These are phyloP conservation scores for Pleurotus ostreatus DNA, from an alignment of 768 basidiomycete genomes.

Conservation along the genomic window DNA sequence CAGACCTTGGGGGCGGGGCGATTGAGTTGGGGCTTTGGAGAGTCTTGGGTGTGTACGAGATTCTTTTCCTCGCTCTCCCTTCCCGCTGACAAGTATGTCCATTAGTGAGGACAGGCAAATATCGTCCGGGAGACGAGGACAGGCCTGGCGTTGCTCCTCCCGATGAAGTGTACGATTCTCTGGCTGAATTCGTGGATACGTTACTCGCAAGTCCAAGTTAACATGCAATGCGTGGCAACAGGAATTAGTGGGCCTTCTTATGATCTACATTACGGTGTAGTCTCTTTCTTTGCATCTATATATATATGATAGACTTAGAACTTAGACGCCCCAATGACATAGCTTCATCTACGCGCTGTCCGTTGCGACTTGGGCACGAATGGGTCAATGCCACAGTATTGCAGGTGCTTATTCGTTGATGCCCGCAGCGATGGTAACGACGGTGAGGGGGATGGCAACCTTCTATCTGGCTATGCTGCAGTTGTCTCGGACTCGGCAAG, in stretches of 20 bases:
- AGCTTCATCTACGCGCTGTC: too few relatives aligned
- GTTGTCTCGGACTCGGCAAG: too few relatives aligned
- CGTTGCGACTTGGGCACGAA: too few relatives aligned
- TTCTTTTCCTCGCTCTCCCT: neutral
- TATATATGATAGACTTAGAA: too few relatives aligned
- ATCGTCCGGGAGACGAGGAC: slow-evolving; percentile 54
- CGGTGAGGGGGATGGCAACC: too few relatives aligned
- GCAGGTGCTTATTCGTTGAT: too few relatives aligned
- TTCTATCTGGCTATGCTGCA: too few relatives aligned
- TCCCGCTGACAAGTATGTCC: neutral
- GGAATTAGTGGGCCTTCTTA: neutral
- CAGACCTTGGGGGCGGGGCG: slow-evolving; percentile 64
- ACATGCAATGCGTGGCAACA: neutral
- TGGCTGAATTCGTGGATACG: slow-evolving; percentile 50
- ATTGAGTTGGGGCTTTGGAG: slow-evolving; percentile 57
- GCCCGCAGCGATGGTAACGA: too few relatives aligned
- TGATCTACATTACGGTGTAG: too few relatives aligned
- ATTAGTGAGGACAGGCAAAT: slow-evolving; percentile 67
- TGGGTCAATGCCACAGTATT: too few relatives aligned
- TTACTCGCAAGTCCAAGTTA: slow-evolving; percentile 19
- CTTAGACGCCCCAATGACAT: too few relatives aligned
- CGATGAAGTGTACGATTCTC: slow-evolving; percentile 50
- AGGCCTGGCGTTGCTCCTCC: slow-evolving; percentile 35
- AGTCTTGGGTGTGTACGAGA: slow-evolving; percentile 46
- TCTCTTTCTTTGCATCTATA: too few relatives aligned